Evolutionary conservation across 345 rosid species (phyloP), one percentile per base, ranked within the genome.

Genomic region (Boechera retrofracta): DNA sequence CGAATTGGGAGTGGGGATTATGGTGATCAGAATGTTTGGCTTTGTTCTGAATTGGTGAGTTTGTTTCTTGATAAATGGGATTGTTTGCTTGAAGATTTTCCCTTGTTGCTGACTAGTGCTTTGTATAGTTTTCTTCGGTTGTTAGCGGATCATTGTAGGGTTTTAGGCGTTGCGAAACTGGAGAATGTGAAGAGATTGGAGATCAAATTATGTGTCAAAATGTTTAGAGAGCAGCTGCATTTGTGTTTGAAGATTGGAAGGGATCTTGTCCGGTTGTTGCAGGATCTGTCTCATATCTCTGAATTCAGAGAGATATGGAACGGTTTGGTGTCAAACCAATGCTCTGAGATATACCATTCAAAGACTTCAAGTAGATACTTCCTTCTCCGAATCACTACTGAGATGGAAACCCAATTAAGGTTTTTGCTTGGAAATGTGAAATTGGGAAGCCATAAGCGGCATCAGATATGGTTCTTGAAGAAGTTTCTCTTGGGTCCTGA

Each of bases 131-230:
- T 76, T 74, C 86, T 94, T 80, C 83, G 90, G 39, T 79, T 91
- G 28, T 79, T 91, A 53, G 85, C 87, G 1, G 93, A 91, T 82
- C 96, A 91, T 56, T 94, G 88, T 69, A 92, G 86, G 81, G 44
- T 77, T 3, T 41, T 41, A 1, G 65, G 72, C 51, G 38, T 69
- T 44, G 69, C 4, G 0, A 85, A 84, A 11, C 15, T 89, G 1
- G 92, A 85, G 28, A 64, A 58, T 4, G 77, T 94, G 75, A 90
- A 77, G 83, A 49, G 21, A 6, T 18, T 89, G 55, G 98, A 89
- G 84, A 83, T 85, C 15, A 81, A 74, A 15, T 88, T 77, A 84
- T 89, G 96, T 79, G 71, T 86, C 18, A 91, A 81, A 82, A 85
- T 94, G 93, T 28, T 28, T 64, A 74, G 86, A 79, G 84, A 52